These are phyloP conservation scores for Calonectria pteridis DNA, from an alignment of 2,329 filamentous ascomycete species.

Conservation along the genomic window DNA sequence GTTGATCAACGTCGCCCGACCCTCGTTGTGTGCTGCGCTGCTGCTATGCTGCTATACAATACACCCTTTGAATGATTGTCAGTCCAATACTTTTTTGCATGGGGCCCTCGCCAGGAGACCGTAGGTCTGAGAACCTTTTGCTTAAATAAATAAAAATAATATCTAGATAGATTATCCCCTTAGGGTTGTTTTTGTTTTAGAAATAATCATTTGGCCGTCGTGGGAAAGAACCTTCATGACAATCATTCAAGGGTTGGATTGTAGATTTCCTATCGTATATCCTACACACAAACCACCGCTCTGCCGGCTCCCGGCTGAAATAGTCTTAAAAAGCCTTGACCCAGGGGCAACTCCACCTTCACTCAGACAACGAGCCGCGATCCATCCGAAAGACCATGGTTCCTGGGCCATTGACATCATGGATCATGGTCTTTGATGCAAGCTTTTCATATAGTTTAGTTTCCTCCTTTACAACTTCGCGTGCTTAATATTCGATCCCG, in stretches of 20 bases:
- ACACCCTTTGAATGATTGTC: too few relatives aligned
- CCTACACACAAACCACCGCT: slow-evolving; percentile 6
- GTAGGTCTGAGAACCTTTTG: too few relatives aligned
- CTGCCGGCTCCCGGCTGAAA: neutral
- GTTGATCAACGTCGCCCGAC: neutral
- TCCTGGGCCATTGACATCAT: slow-evolving; percentile 3
- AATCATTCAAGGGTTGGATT: too few relatives aligned
- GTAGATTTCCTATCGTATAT: slow-evolving; percentile 13
- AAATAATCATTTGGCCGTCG: too few relatives aligned
- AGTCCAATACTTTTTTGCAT: too few relatives aligned
- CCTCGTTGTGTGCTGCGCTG: neutral
- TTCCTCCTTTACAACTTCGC: slow-evolving; percentile 57
- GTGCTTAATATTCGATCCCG: slow-evolving; percentile 64
- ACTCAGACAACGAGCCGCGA: slow-evolving; percentile 30
- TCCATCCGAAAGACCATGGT: slow-evolving; percentile 4
- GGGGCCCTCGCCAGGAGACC: too few relatives aligned
- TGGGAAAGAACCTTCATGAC: too few relatives aligned
- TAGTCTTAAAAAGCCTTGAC: neutral
- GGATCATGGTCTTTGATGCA: slow-evolving; percentile 7
- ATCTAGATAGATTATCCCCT: too few relatives aligned
- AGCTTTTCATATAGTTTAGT: neutral
- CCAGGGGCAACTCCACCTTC: slow-evolving; percentile 21
- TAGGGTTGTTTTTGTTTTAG: too few relatives aligned
- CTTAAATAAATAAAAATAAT: too few relatives aligned
- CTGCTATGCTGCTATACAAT: neutral